phyloP scores from a whole-genome alignment of 2,329 filamentous ascomycete species.

The Pseudopithomyces chartarum region DNA sequence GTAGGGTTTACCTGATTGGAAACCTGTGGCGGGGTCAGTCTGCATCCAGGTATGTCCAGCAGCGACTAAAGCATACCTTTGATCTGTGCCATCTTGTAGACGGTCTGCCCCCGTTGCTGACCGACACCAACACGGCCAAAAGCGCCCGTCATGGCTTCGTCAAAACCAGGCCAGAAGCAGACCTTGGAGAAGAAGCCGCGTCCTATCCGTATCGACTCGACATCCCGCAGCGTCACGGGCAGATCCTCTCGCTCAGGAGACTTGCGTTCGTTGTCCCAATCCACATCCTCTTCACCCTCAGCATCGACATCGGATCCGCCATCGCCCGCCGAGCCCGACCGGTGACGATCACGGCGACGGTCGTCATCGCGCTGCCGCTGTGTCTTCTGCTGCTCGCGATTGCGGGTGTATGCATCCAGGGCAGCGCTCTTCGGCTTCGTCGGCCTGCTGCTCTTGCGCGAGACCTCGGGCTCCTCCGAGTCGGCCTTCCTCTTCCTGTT shows the following conservation, averaged over 20 bases:
- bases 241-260: conserved; percentile 65
- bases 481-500: conserved; percentile 76
- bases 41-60: not conserved
- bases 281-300: conserved; percentile 76
- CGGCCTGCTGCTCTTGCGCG: conserved; percentile 66
- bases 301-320: conserved; percentile 63
- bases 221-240: conserved; percentile 76
- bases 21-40: conserved; percentile 59
- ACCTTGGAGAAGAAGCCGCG: conserved; percentile 86
- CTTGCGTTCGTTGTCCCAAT: conserved; percentile 67
- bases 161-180: conserved; percentile 92
- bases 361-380: conserved; percentile 57
- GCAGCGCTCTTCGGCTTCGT: conserved; percentile 65
- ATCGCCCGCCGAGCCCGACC: conserved; percentile 49
- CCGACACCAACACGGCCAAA: conserved; percentile 86
- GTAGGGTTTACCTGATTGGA: conserved; percentile 80
- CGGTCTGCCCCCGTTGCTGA: conserved; percentile 64
- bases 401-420: conserved; percentile 67
- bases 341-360: conserved; percentile 52
- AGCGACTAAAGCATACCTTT: conserved; percentile 64
- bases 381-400: conserved; percentile 65
- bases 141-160: conserved; percentile 78
- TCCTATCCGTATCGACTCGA: conserved; percentile 82
- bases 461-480: conserved; percentile 77
- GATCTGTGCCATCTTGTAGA: conserved; percentile 88